Evolutionary conservation across 257 asterid species (phyloP).

Genomic region (Solanum clarkiae): DNA sequence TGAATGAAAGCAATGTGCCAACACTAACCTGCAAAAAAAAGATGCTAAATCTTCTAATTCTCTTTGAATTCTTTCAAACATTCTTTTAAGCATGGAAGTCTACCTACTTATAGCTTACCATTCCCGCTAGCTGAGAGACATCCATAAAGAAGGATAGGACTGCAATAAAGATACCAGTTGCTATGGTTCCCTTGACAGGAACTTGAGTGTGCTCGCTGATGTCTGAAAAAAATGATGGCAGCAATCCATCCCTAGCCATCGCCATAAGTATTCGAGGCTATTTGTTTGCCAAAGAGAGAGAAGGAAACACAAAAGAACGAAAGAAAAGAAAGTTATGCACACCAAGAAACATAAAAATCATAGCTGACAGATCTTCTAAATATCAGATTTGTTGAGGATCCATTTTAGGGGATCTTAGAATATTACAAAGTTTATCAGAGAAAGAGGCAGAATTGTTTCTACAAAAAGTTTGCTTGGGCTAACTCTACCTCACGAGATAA

Average conservation of each 20-base stretch:
- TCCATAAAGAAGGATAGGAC: slow-evolving; percentile 27
- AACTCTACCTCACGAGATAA: not conserved
- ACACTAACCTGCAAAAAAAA: slow-evolving; percentile 25
- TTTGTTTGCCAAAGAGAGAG: not conserved
- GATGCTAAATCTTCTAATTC: not conserved
- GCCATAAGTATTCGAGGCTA: slow-evolving; percentile 33
- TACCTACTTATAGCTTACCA: slow-evolving; percentile 12
- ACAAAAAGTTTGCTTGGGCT: not conserved
- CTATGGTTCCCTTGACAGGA: slow-evolving; percentile 26
- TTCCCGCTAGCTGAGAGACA: slow-evolving; percentile 28
- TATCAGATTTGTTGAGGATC: not conserved
- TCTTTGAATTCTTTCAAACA: not conserved
- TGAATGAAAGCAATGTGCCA: slow-evolving; percentile 29
- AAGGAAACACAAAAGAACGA: not conserved
- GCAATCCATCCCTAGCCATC: slow-evolving; percentile 35
- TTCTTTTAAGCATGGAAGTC: not conserved
- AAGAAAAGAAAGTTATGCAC: not conserved
- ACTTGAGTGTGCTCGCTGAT: slow-evolving; percentile 23
- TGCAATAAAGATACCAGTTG: slow-evolving; percentile 21
- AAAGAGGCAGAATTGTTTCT: not conserved
- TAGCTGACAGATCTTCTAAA: not conserved
- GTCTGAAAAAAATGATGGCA: slow-evolving; percentile 26
- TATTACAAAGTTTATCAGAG: not conserved
- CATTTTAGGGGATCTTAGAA: not conserved
- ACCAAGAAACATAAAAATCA: not conserved